Evolutionary conservation across 2,329 filamentous ascomycete species (phyloP).

Genomic region (Alternaria brassicicola): DNA sequence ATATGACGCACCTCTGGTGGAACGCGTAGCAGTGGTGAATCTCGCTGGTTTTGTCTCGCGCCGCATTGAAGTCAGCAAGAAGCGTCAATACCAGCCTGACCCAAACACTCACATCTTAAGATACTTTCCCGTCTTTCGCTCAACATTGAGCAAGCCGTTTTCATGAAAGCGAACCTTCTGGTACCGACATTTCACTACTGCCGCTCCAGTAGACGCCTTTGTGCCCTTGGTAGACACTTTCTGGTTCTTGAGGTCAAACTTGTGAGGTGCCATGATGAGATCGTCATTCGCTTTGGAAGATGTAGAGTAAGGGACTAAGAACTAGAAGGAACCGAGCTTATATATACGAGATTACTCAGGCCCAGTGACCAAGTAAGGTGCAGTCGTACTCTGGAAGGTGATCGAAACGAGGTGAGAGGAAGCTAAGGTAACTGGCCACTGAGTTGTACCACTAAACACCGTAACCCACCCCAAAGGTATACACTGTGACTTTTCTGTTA

Average conservation of each 20-base stretch:
- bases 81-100: background rate
- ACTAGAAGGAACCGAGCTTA: background rate
- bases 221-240: background rate
- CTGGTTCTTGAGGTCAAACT: background rate
- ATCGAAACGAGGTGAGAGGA: background rate
- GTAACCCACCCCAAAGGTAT: background rate
- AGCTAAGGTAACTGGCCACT: background rate
- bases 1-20: conserved; percentile 12
- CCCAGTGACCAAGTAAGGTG: background rate
- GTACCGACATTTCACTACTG: background rate
- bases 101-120: conserved; percentile 9
- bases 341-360: background rate
- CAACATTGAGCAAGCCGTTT: conserved; percentile 7
- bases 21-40: conserved; percentile 7
- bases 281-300: background rate
- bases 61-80: background rate
- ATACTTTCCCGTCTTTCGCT: conserved; percentile 7
- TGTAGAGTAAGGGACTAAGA: background rate
- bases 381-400: background rate
- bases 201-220: background rate
- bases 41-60: conserved; percentile 4
- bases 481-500: background rate
- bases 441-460: background rate
- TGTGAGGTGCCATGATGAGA: background rate
- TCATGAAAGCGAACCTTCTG: conserved; percentile 1